Percentiles rank a stretch among this genome's conserved stretches.
phyloP scores from a whole-genome alignment of 768 basidiomycete species.

The Asterophora parasitica region DNA sequence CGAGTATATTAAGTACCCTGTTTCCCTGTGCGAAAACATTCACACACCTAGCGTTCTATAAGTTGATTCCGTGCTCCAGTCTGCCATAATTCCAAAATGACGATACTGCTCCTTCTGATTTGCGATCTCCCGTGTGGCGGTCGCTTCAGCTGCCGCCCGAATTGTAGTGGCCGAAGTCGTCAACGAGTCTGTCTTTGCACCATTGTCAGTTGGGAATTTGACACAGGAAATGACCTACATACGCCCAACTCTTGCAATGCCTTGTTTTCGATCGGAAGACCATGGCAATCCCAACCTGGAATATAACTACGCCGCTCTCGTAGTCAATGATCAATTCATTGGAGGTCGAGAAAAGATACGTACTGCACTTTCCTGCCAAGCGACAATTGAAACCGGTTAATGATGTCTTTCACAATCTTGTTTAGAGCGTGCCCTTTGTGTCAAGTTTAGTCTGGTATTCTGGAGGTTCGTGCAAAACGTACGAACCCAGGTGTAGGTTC shows the following conservation, averaged over 20 bases:
- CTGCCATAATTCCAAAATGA: conserved; percentile 86
- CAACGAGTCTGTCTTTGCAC: conserved; percentile 48
- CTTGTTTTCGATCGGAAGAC: conserved; percentile 95
- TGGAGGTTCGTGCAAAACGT: not conserved
- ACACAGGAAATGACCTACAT: conserved; percentile 16
- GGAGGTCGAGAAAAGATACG: conserved; percentile 21
- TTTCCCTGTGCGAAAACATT: not conserved
- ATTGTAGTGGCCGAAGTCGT: conserved; percentile 56
- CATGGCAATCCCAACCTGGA: conserved; percentile 98
- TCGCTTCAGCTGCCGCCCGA: conserved; percentile 63
- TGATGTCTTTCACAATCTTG: conserved; percentile 94
- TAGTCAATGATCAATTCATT: conserved; percentile 2
- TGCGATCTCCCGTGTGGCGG: conserved; percentile 69
- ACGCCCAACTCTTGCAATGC: conserved; percentile 76
- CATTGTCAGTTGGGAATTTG: not conserved
- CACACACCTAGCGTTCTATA: conserved; percentile 81
- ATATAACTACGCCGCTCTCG: conserved; percentile 57
- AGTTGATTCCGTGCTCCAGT: conserved; percentile 68
- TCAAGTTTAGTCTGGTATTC: not conserved
- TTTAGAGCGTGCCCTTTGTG: conserved; percentile 86
- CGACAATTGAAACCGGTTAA: conserved; percentile 82
- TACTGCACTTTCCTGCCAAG: conserved; percentile 79
- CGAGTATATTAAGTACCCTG: not conserved
- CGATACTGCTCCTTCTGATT: conserved; percentile 78
- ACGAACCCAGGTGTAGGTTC: conserved; percentile 85